A percentile compares a stretch with the other conserved stretches of the same genome.
Evolutionary conservation across 495 filamentous ascomycete species (phyloP).

Genomic region (Parathielavia appendiculata): DNA sequence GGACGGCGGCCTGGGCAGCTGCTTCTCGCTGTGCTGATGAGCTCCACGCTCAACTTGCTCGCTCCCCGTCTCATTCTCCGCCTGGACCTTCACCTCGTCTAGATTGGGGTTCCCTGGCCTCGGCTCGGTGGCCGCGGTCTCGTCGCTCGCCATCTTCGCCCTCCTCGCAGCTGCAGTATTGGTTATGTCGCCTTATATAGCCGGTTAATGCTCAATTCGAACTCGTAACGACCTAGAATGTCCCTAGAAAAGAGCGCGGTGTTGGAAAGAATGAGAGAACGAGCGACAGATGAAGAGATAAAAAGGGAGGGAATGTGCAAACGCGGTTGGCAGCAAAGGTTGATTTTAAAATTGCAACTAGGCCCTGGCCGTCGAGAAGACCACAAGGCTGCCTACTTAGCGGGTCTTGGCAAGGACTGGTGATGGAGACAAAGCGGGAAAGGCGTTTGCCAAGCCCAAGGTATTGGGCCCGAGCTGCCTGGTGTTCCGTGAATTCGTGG

Average conservation of each 20-base stretch:
- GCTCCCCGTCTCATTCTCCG: not conserved
- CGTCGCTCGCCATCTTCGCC: conserved; percentile 10
- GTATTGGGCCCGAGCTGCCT: conserved; percentile 2
- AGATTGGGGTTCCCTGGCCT: not conserved
- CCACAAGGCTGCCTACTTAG: conserved; percentile 4
- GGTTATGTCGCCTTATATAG: not conserved
- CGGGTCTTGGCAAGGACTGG: conserved; percentile 12
- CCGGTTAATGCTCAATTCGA: not conserved
- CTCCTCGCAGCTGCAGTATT: not conserved
- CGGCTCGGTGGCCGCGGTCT: conserved; percentile 3
- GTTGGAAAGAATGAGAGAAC: not conserved
- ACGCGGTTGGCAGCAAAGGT: conserved; percentile 1
- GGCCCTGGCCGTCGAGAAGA: not conserved
- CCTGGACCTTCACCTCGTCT: not conserved
- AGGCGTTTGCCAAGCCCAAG: conserved; percentile 11
- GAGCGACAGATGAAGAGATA: conserved; percentile 3
- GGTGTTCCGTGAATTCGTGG: not conserved
- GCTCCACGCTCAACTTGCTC: not conserved
- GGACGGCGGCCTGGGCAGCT: not conserved
- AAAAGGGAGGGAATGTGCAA: not conserved
- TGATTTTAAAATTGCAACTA: conserved; percentile 20
- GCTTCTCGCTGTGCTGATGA: not conserved
- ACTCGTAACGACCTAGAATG: not conserved
- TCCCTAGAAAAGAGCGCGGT: conserved; percentile 10
- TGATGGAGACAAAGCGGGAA: not conserved